These are phyloP conservation scores for Leptodermis oblonga DNA, from an alignment of 257 asterid genomes.

Conservation along the genomic window DNA sequence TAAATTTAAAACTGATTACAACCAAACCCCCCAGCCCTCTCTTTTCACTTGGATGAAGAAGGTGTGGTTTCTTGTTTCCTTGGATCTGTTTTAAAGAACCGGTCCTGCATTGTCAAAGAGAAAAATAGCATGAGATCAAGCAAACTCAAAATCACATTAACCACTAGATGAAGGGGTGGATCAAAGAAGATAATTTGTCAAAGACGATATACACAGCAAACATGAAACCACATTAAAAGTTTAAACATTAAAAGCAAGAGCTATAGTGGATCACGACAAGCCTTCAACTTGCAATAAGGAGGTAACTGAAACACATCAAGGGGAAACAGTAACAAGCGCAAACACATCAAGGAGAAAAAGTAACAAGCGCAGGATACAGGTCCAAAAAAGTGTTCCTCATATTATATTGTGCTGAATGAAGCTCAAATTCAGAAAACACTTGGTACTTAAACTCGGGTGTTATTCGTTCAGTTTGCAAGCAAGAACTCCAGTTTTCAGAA, in stretches of 20 bases:
- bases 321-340: not conserved
- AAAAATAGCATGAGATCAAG: not conserved
- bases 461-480: not conserved
- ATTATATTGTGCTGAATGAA: not conserved
- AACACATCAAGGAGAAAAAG: too few relatives aligned
- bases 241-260: not conserved
- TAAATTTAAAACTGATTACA: not conserved
- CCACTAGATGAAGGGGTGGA: not conserved
- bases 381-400: not conserved
- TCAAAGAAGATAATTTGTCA: not conserved
- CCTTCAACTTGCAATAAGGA: not conserved
- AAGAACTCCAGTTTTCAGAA: not conserved
- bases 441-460: not conserved
- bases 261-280: not conserved
- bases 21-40: not conserved
- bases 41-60: slow-evolving; percentile 10
- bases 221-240: not conserved
- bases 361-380: not conserved
- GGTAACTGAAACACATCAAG: not conserved
- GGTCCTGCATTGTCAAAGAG: slow-evolving; percentile 1
- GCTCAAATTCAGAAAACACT: not conserved
- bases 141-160: not conserved
- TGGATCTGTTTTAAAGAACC: slow-evolving; percentile 7
- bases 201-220: not conserved
- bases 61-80: slow-evolving; percentile 12